phyloP scores from a whole-genome alignment of 352 stramenopile species.

The Elongisporangium anandrum region DNA sequence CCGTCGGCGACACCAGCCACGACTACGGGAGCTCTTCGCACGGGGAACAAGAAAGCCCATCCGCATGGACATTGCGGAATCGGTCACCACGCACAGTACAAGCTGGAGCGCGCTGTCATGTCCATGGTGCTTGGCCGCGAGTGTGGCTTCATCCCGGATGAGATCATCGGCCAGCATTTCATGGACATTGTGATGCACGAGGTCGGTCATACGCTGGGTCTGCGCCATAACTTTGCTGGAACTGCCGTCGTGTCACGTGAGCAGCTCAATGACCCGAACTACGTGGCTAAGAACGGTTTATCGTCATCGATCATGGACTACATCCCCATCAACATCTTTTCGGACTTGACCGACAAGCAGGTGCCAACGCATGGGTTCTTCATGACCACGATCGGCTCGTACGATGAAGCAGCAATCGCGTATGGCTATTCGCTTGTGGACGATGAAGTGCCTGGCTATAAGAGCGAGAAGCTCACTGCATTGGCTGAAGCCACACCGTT shows the following conservation, averaged over 20 bases:
- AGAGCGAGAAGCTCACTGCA: constrained; percentile 25
- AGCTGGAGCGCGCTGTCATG: constrained; percentile 34
- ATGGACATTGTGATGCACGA: constrained; percentile 85
- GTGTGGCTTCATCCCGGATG: constrained; percentile 37
- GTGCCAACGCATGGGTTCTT: constrained; percentile 54
- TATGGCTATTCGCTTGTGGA: constrained; percentile 68
- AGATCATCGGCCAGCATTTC: constrained; percentile 64
- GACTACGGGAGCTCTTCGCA: constrained; percentile 1
- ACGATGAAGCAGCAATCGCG: constrained; percentile 81
- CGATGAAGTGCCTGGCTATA: constrained; percentile 45
- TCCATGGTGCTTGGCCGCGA: constrained; percentile 24
- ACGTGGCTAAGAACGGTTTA: constrained; percentile 43
- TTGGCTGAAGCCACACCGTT: constrained; percentile 41
- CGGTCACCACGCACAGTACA: constrained; percentile 26
- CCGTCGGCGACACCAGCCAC: constrained; percentile 8
- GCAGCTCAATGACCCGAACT: constrained; percentile 51
- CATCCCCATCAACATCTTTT: constrained; percentile 76
- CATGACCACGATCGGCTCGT: constrained; percentile 59
- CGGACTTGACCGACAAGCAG: constrained; percentile 40
- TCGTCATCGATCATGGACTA: constrained; percentile 87
- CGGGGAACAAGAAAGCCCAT: constrained; percentile 3
- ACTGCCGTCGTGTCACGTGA: constrained; percentile 42
- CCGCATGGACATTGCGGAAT: constrained; percentile 33
- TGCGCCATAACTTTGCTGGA: constrained; percentile 85
- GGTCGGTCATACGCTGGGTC: constrained; percentile 82